phyloP scores from a whole-genome alignment of 2,329 filamentous ascomycete genomes.

The Huntiella moniliformis region DNA sequence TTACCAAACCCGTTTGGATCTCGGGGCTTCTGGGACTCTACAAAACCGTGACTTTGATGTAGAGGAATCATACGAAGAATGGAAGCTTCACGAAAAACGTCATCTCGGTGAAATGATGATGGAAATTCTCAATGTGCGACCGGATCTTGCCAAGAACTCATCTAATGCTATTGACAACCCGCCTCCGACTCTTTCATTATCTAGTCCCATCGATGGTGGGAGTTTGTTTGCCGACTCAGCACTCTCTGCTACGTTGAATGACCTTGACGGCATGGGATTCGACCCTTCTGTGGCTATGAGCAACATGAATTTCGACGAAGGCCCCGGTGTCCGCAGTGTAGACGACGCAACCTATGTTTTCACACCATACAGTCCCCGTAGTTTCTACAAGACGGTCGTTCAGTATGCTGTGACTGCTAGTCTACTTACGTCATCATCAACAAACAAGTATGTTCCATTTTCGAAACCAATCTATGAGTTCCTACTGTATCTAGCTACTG shows the following conservation, averaged over 20 bases:
- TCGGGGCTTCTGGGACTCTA: constrained; percentile 59
- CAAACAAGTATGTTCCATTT: constrained; percentile 32
- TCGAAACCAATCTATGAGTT: constrained; percentile 69
- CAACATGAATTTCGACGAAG: constrained; percentile 41
- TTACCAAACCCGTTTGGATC: constrained; percentile 75
- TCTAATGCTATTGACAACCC: constrained; percentile 38
- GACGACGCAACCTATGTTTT: constrained; percentile 64
- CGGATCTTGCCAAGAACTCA: constrained; percentile 64
- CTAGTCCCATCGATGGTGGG: constrained; percentile 28
- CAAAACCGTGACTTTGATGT: constrained; percentile 74
- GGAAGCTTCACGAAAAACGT: constrained; percentile 77
- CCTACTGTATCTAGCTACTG: constrained; percentile 63
- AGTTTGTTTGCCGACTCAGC: constrained; percentile 34
- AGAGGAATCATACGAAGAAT: constrained; percentile 71
- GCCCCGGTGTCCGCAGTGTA: constrained; percentile 31
- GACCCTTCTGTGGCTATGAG: constrained; percentile 31
- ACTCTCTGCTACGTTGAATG: constrained; percentile 29
- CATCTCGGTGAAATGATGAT: constrained; percentile 88
- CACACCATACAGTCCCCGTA: constrained; percentile 67
- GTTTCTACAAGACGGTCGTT: constrained; percentile 67
- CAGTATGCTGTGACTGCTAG: constrained; percentile 55
- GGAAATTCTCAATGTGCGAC: constrained; percentile 70
- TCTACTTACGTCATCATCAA: constrained; percentile 24
- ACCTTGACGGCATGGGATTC: constrained; percentile 15
- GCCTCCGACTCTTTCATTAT: constrained; percentile 27